phyloP scores from a whole-genome alignment of 805 yeast species.

The Candida insectalens region DNA sequence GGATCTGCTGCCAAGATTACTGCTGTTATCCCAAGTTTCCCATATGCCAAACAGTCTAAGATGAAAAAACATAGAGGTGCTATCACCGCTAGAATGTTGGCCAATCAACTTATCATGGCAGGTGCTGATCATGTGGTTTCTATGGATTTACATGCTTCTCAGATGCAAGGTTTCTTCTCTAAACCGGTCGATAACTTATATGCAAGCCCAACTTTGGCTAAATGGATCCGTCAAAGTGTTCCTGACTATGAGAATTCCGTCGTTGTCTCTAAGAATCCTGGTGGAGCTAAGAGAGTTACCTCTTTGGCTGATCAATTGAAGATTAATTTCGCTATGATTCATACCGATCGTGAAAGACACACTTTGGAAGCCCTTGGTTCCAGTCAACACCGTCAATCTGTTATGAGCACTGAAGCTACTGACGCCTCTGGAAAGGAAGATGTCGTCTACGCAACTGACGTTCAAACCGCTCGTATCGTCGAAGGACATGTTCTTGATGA shows the following conservation, averaged over 20 bases:
- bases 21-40: conserved; percentile 96
- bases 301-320: conserved; percentile 95
- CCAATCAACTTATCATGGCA: conserved; percentile 90
- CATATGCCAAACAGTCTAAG: conserved; percentile 93
- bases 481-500: conserved; percentile 97
- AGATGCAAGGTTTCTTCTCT: conserved; percentile 98
- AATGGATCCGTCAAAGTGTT: conserved; percentile 90
- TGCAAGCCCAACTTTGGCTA: conserved; percentile 93
- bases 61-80: conserved; percentile 99
- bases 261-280: conserved; percentile 97
- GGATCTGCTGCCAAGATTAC: conserved; percentile 97
- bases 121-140: conserved; percentile 99
- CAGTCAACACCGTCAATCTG: conserved; percentile 31
- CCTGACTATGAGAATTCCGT: conserved; percentile 82
- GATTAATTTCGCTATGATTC: conserved; percentile 97
- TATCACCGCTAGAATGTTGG: conserved; percentile 96
- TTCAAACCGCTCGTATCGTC: conserved; percentile 93
- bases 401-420: conserved; percentile 19
- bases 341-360: conserved; percentile 91
- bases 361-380: conserved; percentile 42
- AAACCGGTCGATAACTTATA: conserved; percentile 95
- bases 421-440: conserved; percentile 52
- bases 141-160: conserved; percentile 94
- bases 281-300: conserved; percentile 97
- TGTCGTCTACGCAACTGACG: conserved; percentile 62